Evolutionary conservation across 176 grass and related monocot species (phyloP).

Genomic region (Oryza longistaminata): DNA sequence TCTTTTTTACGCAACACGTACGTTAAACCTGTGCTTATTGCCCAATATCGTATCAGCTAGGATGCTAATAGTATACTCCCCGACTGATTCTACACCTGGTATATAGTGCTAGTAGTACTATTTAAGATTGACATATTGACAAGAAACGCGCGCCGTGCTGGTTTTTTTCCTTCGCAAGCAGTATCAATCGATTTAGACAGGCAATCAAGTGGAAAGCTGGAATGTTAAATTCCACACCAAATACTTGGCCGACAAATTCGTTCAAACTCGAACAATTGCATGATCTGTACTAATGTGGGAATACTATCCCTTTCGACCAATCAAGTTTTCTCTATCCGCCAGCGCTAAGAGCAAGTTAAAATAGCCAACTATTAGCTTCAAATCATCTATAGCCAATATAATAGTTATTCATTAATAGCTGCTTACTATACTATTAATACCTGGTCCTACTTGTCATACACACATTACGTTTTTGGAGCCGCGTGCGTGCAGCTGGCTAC

Average conservation of each 20-base stretch:
- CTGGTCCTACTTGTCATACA: no score
- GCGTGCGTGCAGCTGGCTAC: no score
- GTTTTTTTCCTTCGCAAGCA: not conserved
- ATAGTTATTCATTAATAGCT: no score
- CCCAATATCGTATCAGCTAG: not conserved
- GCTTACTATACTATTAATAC: no score
- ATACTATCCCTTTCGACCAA: not conserved
- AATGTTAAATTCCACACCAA: not conserved
- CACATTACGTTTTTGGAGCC: no score
- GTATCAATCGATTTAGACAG: not conserved
- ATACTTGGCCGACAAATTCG: constrained; percentile 11
- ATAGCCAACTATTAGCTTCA: no score
- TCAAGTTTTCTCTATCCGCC: not conserved
- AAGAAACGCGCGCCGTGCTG: not conserved
- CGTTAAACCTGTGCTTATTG: not conserved
- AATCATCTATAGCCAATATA: no score
- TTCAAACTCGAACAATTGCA: constrained; percentile 1
- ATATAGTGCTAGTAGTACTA: no score
- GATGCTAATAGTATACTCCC: no score
- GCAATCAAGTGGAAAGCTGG: not conserved
- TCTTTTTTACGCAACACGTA: not conserved
- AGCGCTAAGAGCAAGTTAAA: not conserved
- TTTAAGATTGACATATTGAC: not conserved
- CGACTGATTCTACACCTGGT: not conserved
- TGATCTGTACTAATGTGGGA: not conserved